These are phyloP conservation scores for Cornus kousa DNA, from an alignment of 148 eudicot genomes.

Conservation along the genomic window DNA sequence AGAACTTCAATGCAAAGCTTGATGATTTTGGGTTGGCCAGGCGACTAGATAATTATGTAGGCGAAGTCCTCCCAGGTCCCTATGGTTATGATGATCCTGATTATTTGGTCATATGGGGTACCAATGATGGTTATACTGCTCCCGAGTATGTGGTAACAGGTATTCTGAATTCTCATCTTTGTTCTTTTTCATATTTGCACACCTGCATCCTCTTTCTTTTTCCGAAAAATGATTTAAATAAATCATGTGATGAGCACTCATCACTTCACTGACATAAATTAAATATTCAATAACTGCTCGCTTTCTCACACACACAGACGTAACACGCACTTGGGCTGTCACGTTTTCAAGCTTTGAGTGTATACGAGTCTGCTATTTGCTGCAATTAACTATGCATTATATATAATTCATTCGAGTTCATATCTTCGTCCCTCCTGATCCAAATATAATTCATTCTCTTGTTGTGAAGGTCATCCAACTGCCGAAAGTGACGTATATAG, in stretches of 20 bases:
- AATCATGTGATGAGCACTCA: too few relatives aligned
- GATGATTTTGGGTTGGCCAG: constrained; percentile 92
- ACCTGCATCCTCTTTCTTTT: not conserved
- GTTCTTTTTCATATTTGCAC: not conserved
- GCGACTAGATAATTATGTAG: constrained; percentile 51
- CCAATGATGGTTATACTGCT: too few relatives aligned
- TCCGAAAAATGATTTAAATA: not conserved
- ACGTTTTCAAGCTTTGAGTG: too few relatives aligned
- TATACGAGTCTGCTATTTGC: not conserved
- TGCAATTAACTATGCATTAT: not conserved
- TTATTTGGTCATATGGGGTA: constrained; percentile 30
- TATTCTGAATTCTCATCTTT: constrained; percentile 12
- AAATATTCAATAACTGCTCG: too few relatives aligned
- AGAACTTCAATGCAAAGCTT: constrained; percentile 76
- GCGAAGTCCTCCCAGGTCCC: constrained; percentile 79
- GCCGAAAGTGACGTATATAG: constrained; percentile 80
- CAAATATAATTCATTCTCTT: not conserved
- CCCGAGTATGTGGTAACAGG: constrained; percentile 19
- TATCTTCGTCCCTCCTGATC: not conserved
- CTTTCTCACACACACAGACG: too few relatives aligned
- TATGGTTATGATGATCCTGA: constrained; percentile 61
- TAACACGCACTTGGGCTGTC: too few relatives aligned
- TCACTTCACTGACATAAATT: too few relatives aligned
- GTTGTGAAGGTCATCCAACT: constrained; percentile 67
- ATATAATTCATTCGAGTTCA: not conserved